Base-by-base conservation (phyloP, 805 yeast genomes). In the Nakazawaea populi region DNA sequence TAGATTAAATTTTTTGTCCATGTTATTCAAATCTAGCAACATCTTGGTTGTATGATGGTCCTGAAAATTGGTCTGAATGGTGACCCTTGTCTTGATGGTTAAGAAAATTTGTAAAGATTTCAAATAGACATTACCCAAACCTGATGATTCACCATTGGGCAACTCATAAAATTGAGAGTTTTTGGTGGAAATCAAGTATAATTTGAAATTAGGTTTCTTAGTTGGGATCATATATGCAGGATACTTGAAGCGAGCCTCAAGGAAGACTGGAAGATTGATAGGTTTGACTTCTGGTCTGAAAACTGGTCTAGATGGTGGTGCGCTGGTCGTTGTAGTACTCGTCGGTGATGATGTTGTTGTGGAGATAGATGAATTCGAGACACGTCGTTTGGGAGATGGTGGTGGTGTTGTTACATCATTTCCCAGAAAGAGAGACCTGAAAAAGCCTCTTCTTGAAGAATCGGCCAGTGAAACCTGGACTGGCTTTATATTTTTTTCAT, bases 221-320 rank as follows among this genome's bases (percentile, higher is more conserved):
- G 70, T 63, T 0, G 84, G 84, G 3, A 74, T 66, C 48, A 80
- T 61, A 39, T 67, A 68, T 1, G 78, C 72, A 0, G 82, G 80
- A 49, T 73, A 65, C 31, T 74, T 66, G 56, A 76, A 71, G 45
- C 85, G 62, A 14, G 72, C 67, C 58, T 80, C 86, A 49, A 80
- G 67, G 2, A 69, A 59, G 47, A 75, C 65, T 3, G 70, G 68
- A 14, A 76, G 69, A 42, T 72, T 70, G 12, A 60, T 56, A 5
- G 71, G 63, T 24, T 61, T 58, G 12, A 72, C 66, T 42, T 62
- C 60, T 3, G 57, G 55, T 40, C 42, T 43, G 30, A 46, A 51
- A 9, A 37, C 14, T 24, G 28, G 55, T n/a, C 9, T 43, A 18
- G 8, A 9, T 32, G 8, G 11, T 32, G 35, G 35, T 32, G 11